Conservation (phyloP, 2,329 filamentous ascomycete species). For the Xylariaceae sp. region DNA sequence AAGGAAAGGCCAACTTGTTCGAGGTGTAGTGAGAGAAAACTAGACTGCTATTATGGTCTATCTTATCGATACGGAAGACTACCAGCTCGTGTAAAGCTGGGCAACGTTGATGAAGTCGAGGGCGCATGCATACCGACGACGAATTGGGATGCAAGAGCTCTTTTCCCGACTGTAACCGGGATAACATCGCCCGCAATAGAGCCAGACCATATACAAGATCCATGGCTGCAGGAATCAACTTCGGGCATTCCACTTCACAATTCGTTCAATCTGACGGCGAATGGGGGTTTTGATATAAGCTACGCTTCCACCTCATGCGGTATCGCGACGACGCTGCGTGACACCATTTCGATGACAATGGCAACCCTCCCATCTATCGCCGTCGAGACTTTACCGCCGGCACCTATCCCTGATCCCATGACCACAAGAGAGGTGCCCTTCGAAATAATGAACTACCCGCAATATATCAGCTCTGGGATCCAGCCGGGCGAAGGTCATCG, state of each 20-base stretch:
- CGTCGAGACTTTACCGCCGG: constrained; percentile 5
- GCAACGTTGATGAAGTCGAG: constrained; percentile 10
- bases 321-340: constrained; percentile 8
- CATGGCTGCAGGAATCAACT: constrained; percentile 14
- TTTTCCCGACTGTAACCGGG: no score
- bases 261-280: no score
- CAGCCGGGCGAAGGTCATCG: constrained; percentile 6
- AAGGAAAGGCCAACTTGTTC: constrained; percentile 20
- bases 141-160: no score
- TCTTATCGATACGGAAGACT: constrained; percentile 20
- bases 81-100: constrained; percentile 16
- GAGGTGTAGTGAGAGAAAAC: constrained; percentile 15
- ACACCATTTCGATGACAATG: constrained; percentile 6
- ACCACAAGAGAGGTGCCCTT: no score
- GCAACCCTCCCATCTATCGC: constrained; percentile 5
- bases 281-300: no score
- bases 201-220: constrained; percentile 7
- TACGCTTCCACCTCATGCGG: constrained; percentile 1
- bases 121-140: background rate
- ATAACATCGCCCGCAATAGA: constrained; percentile 13
- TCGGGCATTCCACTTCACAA: constrained; percentile 2
- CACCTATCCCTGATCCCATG: no score
- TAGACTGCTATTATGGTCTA: constrained; percentile 18
- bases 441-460: no score
- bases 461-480: background rate